phyloP scores from a whole-genome alignment of 2,329 filamentous ascomycete genomes.

The Colletotrichum somersetense region DNA sequence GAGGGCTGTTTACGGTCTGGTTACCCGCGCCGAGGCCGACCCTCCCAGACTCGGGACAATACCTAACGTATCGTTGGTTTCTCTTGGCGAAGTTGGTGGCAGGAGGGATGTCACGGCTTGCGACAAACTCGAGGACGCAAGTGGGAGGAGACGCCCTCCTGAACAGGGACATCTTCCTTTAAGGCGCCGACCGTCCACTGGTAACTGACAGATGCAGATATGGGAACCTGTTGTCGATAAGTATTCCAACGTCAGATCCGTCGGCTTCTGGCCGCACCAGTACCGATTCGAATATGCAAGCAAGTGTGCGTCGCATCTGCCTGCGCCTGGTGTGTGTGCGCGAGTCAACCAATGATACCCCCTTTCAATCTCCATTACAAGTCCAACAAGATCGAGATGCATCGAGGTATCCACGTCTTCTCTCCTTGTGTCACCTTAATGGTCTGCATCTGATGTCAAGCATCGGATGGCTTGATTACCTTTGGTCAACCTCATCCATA shows the following conservation, averaged over 20 bases:
- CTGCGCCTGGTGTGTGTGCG: too few species aligned
- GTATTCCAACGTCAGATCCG: neutral
- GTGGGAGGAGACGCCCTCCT: too few species aligned
- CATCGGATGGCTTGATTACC: constrained; percentile 9
- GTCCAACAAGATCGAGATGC: neutral
- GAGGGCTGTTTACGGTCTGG: neutral
- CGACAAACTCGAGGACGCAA: neutral
- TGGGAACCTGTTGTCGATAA: neutral
- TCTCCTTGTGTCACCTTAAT: neutral
- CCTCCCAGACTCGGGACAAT: constrained; percentile 4
- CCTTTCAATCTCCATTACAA: neutral
- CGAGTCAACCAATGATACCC: neutral
- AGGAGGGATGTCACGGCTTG: neutral
- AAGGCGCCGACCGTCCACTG: neutral
- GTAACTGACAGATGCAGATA: neutral
- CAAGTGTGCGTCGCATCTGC: neutral
- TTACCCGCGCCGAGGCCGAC: neutral
- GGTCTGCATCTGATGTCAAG: neutral
- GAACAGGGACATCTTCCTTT: neutral
- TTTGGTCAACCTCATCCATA: constrained; percentile 2
- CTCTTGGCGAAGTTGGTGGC: neutral
- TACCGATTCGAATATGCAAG: neutral
- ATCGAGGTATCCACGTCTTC: neutral
- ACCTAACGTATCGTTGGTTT: neutral
- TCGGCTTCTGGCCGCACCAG: neutral